phyloP scores from a whole-genome alignment of 164 flowering plant genomes.

The Protea cynaroides region DNA sequence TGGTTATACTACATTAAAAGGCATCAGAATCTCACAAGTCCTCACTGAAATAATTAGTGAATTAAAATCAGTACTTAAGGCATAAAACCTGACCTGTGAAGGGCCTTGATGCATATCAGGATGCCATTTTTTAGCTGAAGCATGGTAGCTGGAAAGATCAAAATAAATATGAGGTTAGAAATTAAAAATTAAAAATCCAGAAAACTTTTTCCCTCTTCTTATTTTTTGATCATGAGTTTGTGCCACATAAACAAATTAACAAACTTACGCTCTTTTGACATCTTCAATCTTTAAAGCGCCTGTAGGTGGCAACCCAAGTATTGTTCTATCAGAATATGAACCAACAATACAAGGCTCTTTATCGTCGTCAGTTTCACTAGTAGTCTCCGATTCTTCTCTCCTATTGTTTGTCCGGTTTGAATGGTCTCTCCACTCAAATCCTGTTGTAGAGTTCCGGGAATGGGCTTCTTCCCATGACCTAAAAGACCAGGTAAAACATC shows the following conservation, averaged over 20 bases:
- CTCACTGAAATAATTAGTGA: not conserved
- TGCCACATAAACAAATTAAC: not conserved
- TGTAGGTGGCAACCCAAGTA: slow-evolving; percentile 67
- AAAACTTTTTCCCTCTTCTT: no score
- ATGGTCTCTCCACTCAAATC: slow-evolving; percentile 60
- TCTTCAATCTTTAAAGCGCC: slow-evolving; percentile 85
- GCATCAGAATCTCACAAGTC: not conserved
- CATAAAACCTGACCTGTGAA: slow-evolving; percentile 52
- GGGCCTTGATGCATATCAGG: slow-evolving; percentile 91
- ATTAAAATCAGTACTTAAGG: not conserved
- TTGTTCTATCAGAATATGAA: slow-evolving; percentile 50
- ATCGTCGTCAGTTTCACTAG: slow-evolving; percentile 42
- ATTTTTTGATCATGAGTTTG: no score
- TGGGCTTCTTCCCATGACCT: slow-evolving; percentile 20
- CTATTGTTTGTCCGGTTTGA: slow-evolving; percentile 26
- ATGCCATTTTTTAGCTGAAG: slow-evolving; percentile 91
- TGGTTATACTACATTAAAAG: not conserved
- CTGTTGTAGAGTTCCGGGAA: slow-evolving; percentile 29
- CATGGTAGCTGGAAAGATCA: slow-evolving; percentile 57
- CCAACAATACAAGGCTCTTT: slow-evolving; percentile 41
- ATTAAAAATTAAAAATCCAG: not conserved
- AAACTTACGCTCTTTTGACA: slow-evolving; percentile 84
- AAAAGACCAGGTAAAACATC: slow-evolving; percentile 54
- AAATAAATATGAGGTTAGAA: not conserved
- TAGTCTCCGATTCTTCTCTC: slow-evolving; percentile 25